Base-by-base conservation (phyloP, 768 basidiomycete genomes). In the Phanerochaete sordida region DNA sequence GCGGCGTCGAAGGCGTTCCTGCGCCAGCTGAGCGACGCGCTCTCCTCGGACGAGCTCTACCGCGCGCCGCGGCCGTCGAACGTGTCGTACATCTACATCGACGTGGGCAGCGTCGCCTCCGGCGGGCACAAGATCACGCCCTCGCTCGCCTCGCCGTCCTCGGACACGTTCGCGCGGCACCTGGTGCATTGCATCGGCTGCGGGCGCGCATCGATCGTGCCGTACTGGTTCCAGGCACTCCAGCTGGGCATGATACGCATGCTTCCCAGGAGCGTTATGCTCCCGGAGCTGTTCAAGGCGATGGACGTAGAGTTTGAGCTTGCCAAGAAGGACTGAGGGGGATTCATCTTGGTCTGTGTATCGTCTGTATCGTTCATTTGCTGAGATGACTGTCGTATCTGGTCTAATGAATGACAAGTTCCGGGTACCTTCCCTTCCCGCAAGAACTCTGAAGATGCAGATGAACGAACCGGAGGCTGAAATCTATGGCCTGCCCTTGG, bases 1-100 rank as follows among this genome's bases (percentile, higher is more conserved):
- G 59, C 63, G 26, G 62, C 67, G 23, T 62, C 67, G 2, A 70
- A 71, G 55, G 60, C 66, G 9, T 71, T 68, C 63, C 60, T 71
- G 35, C 21, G 58, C 28, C 62, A 57, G 50, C 63, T 69, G 56
- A 54, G 61, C 45, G 64, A 58, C 49, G 61, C 57, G 6, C 58
- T 71, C 23, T 62, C 58, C 55, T 59, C 59, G 30, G 70, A 71
- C 64, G 70, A 71, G 56, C 66, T 39, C 6, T 66, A 57, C 50
- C 61, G 61, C 60, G 60, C 39, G 15, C 50, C 63, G 1, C n/a
- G 37, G 16, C 2, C 35, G 21, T 57, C 67, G 2, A 67, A 67
- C 44, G 63, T 71, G 30, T 57, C 60, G 24, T 68, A 62, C 55
- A 54, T 65, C 31, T 69, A 69, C 59, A 56, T 71, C 48, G 51